A percentile compares a stretch with the other conserved stretches of the same genome.
Evolutionary conservation across 768 basidiomycete genomes (phyloP).

Genomic region (Amanita subjunquillea): DNA sequence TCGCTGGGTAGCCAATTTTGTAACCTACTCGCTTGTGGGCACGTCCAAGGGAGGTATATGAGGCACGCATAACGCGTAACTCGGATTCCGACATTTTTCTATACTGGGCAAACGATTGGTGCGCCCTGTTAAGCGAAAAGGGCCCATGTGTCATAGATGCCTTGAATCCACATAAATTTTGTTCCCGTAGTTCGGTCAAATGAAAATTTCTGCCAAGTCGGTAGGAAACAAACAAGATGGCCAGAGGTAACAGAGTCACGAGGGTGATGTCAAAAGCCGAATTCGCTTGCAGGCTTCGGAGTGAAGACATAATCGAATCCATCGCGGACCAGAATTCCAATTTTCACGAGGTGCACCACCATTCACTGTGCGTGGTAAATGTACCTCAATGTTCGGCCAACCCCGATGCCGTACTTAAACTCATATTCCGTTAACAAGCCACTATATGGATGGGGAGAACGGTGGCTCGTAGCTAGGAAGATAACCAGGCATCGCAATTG

Average conservation of each 20-base stretch:
- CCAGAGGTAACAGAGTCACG: conserved; percentile 27
- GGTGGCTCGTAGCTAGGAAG: no score
- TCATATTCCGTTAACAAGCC: no score
- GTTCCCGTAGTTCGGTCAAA: conserved; percentile 16
- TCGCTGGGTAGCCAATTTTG: conserved; percentile 42
- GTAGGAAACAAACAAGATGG: conserved; percentile 21
- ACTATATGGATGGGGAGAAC: no score
- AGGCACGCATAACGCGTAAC: conserved; percentile 26
- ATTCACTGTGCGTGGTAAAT: no score
- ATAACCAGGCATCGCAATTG: no score
- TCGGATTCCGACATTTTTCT: conserved; percentile 29
- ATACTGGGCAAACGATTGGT: conserved; percentile 34
- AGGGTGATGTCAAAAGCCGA: conserved; percentile 24
- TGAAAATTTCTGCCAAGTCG: conserved; percentile 15
- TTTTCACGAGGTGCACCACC: not conserved
- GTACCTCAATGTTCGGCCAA: no score
- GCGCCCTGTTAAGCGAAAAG: conserved; percentile 37
- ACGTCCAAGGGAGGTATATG: conserved; percentile 34
- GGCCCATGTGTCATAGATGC: conserved; percentile 14
- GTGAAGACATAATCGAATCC: not conserved
- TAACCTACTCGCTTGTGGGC: conserved; percentile 38
- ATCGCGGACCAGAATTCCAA: not conserved
- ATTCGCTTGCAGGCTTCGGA: not conserved
- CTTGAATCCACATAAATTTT: conserved; percentile 15
- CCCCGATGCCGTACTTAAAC: no score